A percentile compares a stretch with the other conserved stretches of the same genome.
These are phyloP conservation scores for Talaromyces atroroseus DNA, from an alignment of 2,329 filamentous ascomycete species.

Conservation along the genomic window DNA sequence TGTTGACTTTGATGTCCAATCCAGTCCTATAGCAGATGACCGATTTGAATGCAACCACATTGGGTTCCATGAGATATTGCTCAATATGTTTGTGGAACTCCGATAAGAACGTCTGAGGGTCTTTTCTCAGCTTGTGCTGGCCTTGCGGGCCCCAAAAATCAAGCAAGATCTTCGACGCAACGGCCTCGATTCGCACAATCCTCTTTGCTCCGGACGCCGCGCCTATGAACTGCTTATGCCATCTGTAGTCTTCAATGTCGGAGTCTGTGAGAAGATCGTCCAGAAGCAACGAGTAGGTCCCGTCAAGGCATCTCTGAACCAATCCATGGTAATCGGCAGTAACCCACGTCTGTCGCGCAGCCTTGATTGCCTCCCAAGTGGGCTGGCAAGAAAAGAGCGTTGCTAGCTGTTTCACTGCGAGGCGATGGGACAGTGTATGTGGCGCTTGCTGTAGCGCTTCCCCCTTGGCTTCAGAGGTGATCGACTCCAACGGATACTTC, in stretches of 20 bases:
- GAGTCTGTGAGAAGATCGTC: conserved; percentile 65
- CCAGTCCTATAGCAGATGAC: conserved; percentile 78
- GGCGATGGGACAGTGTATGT: conserved; percentile 62
- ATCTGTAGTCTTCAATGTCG: conserved; percentile 54
- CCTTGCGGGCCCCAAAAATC: conserved; percentile 35
- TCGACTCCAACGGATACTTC: conserved; percentile 51
- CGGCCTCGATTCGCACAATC: conserved; percentile 70
- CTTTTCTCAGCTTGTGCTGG: conserved; percentile 10
- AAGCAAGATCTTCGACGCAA: conserved; percentile 58
- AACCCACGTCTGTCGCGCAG: conserved; percentile 45
- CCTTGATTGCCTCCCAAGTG: conserved; percentile 56
- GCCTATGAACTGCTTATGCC: conserved; percentile 61
- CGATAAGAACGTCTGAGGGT: conserved; percentile 27
- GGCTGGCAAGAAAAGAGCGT: conserved; percentile 58
- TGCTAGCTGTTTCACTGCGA: conserved; percentile 64
- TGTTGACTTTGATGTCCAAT: conserved; percentile 50
- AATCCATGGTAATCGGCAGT: conserved; percentile 52
- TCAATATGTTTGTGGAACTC: conserved; percentile 45
- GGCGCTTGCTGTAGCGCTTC: conserved; percentile 58
- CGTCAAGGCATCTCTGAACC: conserved; percentile 60
- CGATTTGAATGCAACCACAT: conserved; percentile 75
- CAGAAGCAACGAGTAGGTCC: conserved; percentile 69
- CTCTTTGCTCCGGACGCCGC: conserved; percentile 56
- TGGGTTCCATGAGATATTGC: conserved; percentile 55
- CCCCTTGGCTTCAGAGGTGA: conserved; percentile 68